Evolutionary conservation across 768 basidiomycete genomes (phyloP).

Genomic region (Lyophyllum decastes): DNA sequence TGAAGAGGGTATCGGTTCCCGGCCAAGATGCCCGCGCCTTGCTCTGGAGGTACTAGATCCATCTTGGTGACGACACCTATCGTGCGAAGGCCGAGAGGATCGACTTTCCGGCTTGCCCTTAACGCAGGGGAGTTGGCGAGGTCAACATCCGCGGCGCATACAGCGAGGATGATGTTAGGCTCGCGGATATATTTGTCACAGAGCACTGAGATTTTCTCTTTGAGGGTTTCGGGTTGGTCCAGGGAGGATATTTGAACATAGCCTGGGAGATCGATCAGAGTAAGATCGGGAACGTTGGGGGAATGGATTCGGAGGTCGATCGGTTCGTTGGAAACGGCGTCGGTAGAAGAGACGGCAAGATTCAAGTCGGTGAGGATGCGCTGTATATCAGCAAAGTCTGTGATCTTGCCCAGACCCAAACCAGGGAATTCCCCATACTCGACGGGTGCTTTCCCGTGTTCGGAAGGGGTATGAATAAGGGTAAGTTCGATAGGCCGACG

Average conservation of each 20-base stretch:
- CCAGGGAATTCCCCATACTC: constrained; percentile 97
- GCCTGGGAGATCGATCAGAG: constrained; percentile 95
- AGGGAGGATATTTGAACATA: constrained; percentile 94
- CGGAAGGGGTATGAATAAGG: constrained; percentile 85
- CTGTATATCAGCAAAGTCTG: constrained; percentile 91
- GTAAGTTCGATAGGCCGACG: constrained; percentile 98
- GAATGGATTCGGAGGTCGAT: constrained; percentile 98
- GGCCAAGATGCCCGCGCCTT: constrained; percentile 77
- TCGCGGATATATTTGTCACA: constrained; percentile 99
- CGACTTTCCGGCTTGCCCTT: constrained; percentile 89
- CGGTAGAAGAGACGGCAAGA: constrained; percentile 84
- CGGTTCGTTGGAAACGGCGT: constrained; percentile 92
- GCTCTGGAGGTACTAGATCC: constrained; percentile 89
- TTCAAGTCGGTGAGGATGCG: constrained; percentile 93
- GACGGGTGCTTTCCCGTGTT: constrained; percentile 49
- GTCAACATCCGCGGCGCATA: constrained; percentile 98
- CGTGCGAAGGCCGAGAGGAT: constrained; percentile 92
- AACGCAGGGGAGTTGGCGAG: constrained; percentile 97
- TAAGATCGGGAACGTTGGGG: constrained; percentile 94
- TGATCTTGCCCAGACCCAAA: constrained; percentile 85
- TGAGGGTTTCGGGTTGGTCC: constrained; percentile 94
- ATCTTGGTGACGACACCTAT: constrained; percentile 99
- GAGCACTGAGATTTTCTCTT: constrained; percentile 85
- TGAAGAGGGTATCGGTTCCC: constrained; percentile 97
- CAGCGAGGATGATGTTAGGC: constrained; percentile 99